These are phyloP conservation scores for Zygosaccharomyces pseudobailii DNA, from an alignment of 1,139 yeast species.

Conservation along the genomic window DNA sequence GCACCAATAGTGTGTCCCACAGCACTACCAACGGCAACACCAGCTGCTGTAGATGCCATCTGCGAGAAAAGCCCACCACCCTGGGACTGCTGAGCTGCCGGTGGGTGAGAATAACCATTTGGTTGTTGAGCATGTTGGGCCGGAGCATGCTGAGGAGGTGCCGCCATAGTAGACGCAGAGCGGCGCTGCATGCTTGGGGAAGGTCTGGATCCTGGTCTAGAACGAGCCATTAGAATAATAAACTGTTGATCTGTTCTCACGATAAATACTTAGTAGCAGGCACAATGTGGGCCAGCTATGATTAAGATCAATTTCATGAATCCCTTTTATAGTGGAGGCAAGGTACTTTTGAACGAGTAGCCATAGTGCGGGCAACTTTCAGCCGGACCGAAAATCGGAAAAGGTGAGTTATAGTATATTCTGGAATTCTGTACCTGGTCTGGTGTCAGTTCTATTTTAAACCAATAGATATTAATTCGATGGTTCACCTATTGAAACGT, in stretches of 20 bases:
- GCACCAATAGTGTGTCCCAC: constrained; percentile 96
- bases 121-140: constrained; percentile 37
- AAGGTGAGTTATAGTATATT: neutral
- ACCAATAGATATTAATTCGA: too few species aligned
- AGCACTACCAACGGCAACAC: constrained; percentile 98
- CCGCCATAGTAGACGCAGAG: constrained; percentile 73
- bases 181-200: constrained; percentile 59
- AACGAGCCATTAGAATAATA: constrained; percentile 45
- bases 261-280: neutral
- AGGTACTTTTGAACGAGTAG: neutral
- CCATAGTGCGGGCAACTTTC: neutral
- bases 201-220: constrained; percentile 46
- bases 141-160: constrained; percentile 38
- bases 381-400: neutral
- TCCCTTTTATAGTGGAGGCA: neutral
- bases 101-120: constrained; percentile 35
- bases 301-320: too few species aligned
- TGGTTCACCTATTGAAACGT: too few species aligned
- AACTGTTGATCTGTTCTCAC: constrained; percentile 7
- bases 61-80: constrained; percentile 93
- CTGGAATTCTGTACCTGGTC: neutral
- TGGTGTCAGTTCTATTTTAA: too few species aligned
- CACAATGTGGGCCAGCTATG: neutral
- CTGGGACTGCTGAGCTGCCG: constrained; percentile 45
- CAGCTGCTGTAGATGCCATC: constrained; percentile 99